Evolutionary conservation across 257 asterid genomes (phyloP).

Genomic region (Nicotiana sylvestris): DNA sequence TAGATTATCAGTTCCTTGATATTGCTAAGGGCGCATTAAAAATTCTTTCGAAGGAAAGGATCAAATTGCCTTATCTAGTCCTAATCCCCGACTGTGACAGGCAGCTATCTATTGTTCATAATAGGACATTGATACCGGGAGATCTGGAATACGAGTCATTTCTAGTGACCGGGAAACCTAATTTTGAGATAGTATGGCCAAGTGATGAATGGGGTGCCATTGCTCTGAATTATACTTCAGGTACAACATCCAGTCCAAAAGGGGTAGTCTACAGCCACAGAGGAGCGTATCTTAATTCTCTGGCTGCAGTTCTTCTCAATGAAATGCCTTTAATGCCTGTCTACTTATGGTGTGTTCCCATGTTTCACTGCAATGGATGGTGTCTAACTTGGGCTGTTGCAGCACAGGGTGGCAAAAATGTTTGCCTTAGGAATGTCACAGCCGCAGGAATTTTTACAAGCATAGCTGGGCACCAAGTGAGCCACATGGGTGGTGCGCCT

Average conservation of each 20-base stretch:
- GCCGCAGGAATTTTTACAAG: conserved; percentile 5
- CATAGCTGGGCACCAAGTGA: conserved; percentile 8
- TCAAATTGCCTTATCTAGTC: conserved; percentile 1
- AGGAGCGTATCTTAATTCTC: conserved; percentile 12
- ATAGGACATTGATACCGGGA: neutral
- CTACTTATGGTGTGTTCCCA: conserved; percentile 9
- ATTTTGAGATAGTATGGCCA: conserved; percentile 8
- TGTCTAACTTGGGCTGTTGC: conserved; percentile 1
- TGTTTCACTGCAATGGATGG: conserved; percentile 10
- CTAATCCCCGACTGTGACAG: neutral
- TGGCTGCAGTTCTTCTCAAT: neutral
- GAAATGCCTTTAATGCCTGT: conserved; percentile 8
- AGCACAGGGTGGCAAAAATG: conserved; percentile 7
- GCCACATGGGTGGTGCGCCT: conserved; percentile 16
- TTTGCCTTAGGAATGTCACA: neutral
- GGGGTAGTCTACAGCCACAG: conserved; percentile 9
- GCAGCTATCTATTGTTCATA: neutral
- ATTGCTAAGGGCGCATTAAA: neutral
- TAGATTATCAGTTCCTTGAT: conserved; percentile 8
- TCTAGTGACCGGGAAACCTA: neutral
- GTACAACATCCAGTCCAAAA: conserved; percentile 14
- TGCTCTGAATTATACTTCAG: conserved; percentile 16
- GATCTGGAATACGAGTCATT: conserved; percentile 1
- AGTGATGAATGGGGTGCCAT: conserved; percentile 11
- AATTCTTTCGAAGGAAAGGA: neutral